Percentiles rank a stretch among this genome's conserved stretches.
Conservation (phyloP, 2,329 filamentous ascomycete genomes). For the Nigrospora osmanthi region DNA sequence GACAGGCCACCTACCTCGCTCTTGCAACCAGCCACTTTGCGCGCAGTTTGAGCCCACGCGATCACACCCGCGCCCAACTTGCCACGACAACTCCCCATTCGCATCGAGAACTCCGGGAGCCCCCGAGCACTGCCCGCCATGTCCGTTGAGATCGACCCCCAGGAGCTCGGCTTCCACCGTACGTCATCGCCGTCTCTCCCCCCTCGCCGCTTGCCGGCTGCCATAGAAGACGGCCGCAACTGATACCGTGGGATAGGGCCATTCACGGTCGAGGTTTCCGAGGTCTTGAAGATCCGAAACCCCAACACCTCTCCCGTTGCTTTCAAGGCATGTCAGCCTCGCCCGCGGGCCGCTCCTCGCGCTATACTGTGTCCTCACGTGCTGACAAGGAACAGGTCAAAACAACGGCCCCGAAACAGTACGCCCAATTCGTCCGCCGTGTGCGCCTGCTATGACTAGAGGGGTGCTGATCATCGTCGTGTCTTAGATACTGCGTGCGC, state of each 20-base stretch:
- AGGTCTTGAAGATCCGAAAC: slow-evolving; percentile 59
- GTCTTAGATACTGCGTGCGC: slow-evolving; percentile 83
- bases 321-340: slow-evolving; percentile 53
- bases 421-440: slow-evolving; percentile 30
- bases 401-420: slow-evolving; percentile 99
- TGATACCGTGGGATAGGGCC: slow-evolving; percentile 40
- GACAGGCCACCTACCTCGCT: no score
- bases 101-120: background rate
- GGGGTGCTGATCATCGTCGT: slow-evolving; percentile 10
- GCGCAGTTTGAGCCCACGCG: no score
- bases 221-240: slow-evolving; percentile 1
- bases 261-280: slow-evolving; percentile 58
- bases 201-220: background rate
- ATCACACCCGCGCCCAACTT: no score
- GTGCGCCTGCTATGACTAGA: slow-evolving; percentile 7
- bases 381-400: slow-evolving; percentile 64
- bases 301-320: slow-evolving; percentile 54
- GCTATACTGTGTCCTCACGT: slow-evolving; percentile 5
- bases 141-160: slow-evolving; percentile 90
- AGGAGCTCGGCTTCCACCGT: slow-evolving; percentile 92
- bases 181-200: slow-evolving; percentile 29
- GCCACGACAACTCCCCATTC: no score
- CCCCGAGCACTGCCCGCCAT: slow-evolving; percentile 37
- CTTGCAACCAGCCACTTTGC: no score
- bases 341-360: slow-evolving; percentile 1